phyloP scores from a whole-genome alignment of 2,329 filamentous ascomycete species.

The Zopfia rhizophila region DNA sequence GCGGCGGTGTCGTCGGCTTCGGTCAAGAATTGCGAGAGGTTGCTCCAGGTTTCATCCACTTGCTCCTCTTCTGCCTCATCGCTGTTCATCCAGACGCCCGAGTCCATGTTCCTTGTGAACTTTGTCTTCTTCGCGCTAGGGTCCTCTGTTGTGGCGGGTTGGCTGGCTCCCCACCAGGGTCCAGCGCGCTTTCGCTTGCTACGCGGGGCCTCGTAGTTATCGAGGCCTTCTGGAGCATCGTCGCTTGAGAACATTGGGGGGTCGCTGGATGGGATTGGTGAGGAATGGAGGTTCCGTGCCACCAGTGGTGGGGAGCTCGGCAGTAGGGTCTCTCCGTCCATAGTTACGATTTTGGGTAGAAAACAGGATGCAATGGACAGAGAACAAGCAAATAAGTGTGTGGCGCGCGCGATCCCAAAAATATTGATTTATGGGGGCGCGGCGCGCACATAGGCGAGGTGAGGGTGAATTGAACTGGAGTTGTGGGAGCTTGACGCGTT shows the following conservation, averaged over 20 bases:
- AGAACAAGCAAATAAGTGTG: no score
- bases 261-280: slow-evolving; percentile 41
- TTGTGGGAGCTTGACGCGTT: slow-evolving; percentile 21
- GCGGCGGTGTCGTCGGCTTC: no score
- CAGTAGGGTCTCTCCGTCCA: slow-evolving; percentile 36
- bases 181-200: slow-evolving; percentile 46
- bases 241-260: slow-evolving; percentile 46
- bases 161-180: slow-evolving; percentile 39
- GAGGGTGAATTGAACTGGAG: not conserved
- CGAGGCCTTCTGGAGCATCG: slow-evolving; percentile 39
- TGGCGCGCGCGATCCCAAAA: not conserved
- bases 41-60: no score
- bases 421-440: no score
- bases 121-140: slow-evolving; percentile 38
- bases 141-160: slow-evolving; percentile 25
- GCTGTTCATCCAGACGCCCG: slow-evolving; percentile 45
- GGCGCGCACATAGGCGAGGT: slow-evolving; percentile 35
- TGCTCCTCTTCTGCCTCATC: slow-evolving; percentile 31
- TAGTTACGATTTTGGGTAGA: no score
- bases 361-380: not conserved
- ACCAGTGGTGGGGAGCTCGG: slow-evolving; percentile 40
- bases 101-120: slow-evolving; percentile 44
- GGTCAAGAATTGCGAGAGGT: no score
- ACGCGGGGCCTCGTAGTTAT: slow-evolving; percentile 46
- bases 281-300: slow-evolving; percentile 24